These are phyloP conservation scores for Tulasnella sp. DNA, from an alignment of 768 basidiomycete species.

Conservation along the genomic window DNA sequence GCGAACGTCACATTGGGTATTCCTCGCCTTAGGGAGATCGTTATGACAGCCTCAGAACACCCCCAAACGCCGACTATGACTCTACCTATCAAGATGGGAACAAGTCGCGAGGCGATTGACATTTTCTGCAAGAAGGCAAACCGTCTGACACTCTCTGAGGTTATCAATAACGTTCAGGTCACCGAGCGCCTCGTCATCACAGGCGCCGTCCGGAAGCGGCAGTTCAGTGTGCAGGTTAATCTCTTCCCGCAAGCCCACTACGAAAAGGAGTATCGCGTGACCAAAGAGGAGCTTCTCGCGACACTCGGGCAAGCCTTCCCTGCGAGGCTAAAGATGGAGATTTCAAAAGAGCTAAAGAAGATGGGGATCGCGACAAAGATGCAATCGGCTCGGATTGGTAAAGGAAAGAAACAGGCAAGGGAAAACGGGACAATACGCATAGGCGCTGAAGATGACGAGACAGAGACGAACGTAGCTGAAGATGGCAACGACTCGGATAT, in stretches of 20 bases:
- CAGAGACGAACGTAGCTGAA: conserved; percentile 35
- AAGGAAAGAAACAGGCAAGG: conserved; percentile 45
- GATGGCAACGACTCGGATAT: conserved; percentile 65
- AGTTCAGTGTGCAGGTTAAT: conserved; percentile 67
- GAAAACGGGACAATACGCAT: conserved; percentile 31
- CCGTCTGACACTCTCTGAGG: conserved; percentile 74
- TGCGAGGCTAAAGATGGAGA: conserved; percentile 70
- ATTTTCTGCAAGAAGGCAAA: conserved; percentile 84
- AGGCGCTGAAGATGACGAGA: conserved; percentile 45
- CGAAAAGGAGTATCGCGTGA: conserved; percentile 67
- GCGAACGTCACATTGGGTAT: conserved; percentile 99
- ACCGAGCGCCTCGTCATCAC: conserved; percentile 63
- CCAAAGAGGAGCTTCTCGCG: conserved; percentile 57
- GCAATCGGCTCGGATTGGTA: conserved; percentile 73
- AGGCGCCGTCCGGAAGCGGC: conserved; percentile 58
- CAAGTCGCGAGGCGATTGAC: conserved; percentile 46
- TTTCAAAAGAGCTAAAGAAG: conserved; percentile 75
- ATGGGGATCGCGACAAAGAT: conserved; percentile 66
- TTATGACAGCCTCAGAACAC: conserved; percentile 94
- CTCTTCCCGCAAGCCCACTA: conserved; percentile 88
- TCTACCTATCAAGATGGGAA: conserved; percentile 53
- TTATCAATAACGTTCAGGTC: conserved; percentile 74
- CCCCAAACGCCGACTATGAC: conserved; percentile 98
- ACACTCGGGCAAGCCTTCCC: conserved; percentile 70
- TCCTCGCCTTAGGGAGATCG: conserved; percentile 94